Conservation (phyloP, 805 yeast genomes). For the Pichia pseudocactophila region DNA sequence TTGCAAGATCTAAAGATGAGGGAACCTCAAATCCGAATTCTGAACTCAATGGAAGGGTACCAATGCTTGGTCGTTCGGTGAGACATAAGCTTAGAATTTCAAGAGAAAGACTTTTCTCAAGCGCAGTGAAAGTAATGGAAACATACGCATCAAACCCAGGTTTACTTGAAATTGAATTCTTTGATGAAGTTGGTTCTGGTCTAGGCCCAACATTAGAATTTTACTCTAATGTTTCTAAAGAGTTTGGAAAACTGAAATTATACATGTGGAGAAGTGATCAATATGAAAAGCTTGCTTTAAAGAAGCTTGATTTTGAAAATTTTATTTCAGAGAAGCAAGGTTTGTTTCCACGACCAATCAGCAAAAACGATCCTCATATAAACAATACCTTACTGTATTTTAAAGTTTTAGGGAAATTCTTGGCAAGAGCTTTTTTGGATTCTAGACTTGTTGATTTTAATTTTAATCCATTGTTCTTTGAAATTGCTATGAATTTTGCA, state of each 20-base stretch:
- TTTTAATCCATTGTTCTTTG: constrained; percentile 65
- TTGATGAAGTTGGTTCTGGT: constrained; percentile 92
- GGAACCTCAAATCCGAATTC: constrained; percentile 14
- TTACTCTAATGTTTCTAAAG: constrained; percentile 71
- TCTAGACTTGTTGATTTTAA: constrained; percentile 80
- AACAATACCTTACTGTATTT: constrained; percentile 44
- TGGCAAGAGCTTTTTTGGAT: constrained; percentile 82
- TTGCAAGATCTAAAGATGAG: constrained; percentile 33
- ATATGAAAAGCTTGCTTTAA: not conserved
- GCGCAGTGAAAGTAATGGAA: constrained; percentile 72
- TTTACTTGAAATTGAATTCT: constrained; percentile 76
- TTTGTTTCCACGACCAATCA: constrained; percentile 65
- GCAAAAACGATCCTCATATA: constrained; percentile 27
- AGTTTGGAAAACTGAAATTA: constrained; percentile 49
- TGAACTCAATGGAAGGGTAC: constrained; percentile 18
- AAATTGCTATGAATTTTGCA: constrained; percentile 33
- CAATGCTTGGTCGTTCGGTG: constrained; percentile 65
- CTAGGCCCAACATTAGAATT: constrained; percentile 94
- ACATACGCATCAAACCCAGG: constrained; percentile 74
- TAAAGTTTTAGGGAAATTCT: constrained; percentile 64
- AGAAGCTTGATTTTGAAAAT: constrained; percentile 11
- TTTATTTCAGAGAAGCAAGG: constrained; percentile 42
- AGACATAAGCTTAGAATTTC: constrained; percentile 76
- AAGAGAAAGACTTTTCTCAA: constrained; percentile 57
- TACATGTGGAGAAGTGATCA: constrained; percentile 60